These are phyloP conservation scores for Marchantia polymorpha DNA, from an alignment of 225 moss, liverwort and hornwort species.

Conservation along the genomic window DNA sequence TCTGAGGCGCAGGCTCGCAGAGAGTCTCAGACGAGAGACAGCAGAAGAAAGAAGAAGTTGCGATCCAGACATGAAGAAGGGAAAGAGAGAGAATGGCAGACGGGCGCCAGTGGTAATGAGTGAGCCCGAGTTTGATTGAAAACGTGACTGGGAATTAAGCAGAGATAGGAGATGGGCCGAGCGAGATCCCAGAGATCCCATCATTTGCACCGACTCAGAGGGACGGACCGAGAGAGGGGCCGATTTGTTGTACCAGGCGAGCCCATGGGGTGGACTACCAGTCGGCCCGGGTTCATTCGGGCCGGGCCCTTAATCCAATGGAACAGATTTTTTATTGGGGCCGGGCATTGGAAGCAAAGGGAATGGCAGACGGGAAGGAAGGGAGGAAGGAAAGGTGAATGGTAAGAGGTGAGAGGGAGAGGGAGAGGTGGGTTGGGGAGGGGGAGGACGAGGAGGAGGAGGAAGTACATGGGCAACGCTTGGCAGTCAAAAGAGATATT, in stretches of 20 bases:
- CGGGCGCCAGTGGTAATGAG: not conserved
- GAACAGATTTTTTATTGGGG: not conserved
- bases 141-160: conserved; percentile 10
- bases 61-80: not conserved
- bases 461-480: too few relatives aligned
- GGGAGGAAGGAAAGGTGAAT: not conserved
- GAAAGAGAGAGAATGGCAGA: not conserved
- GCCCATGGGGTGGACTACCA: not conserved
- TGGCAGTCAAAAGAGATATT: conserved; percentile 16
- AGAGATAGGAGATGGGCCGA: not conserved
- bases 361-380: not conserved
- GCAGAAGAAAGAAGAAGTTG: not conserved
- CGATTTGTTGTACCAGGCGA: not conserved
- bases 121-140: not conserved
- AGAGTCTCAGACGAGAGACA: too few relatives aligned
- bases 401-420: not conserved
- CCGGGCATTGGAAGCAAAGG: not conserved
- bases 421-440: not conserved
- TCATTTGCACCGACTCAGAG: not conserved
- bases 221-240: not conserved
- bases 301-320: not conserved
- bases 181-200: not conserved
- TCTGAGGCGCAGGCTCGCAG: too few relatives aligned
- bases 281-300: not conserved
- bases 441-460: not conserved